phyloP scores from a whole-genome alignment of 768 basidiomycete genomes.

The Amanita jacksonii region DNA sequence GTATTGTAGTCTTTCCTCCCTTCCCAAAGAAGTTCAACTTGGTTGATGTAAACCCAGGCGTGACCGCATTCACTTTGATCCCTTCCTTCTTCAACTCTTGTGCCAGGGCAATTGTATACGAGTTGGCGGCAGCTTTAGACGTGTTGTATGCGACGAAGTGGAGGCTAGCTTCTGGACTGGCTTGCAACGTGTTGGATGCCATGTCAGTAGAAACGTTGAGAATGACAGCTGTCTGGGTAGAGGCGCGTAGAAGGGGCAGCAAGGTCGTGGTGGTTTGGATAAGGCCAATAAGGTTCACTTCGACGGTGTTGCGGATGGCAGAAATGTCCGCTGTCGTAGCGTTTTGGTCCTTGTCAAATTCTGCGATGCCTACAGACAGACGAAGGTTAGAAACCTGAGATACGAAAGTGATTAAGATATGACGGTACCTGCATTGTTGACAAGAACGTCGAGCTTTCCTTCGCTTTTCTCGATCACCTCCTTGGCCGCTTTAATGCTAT shows the following conservation, averaged over 20 bases:
- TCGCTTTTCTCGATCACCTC: background rate
- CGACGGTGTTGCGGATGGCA: slow-evolving; percentile 26
- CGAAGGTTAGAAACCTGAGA: too few species aligned
- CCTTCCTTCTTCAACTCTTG: slow-evolving; percentile 43
- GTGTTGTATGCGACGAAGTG: slow-evolving; percentile 50
- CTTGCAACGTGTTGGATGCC: slow-evolving; percentile 31
- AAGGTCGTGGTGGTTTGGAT: slow-evolving; percentile 33
- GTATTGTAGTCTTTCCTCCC: slow-evolving; percentile 27
- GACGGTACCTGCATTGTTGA: too few species aligned
- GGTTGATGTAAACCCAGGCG: slow-evolving; percentile 47
- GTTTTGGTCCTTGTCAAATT: slow-evolving; percentile 23
- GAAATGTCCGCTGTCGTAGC: slow-evolving; percentile 24
- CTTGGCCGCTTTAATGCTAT: background rate
- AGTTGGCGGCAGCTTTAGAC: slow-evolving; percentile 60
- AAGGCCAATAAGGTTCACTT: slow-evolving; percentile 34
- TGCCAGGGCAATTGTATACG: slow-evolving; percentile 50
- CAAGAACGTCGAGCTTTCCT: background rate
- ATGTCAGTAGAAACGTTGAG: slow-evolving; percentile 34
- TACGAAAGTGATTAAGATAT: too few species aligned
- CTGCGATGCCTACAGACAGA: slow-evolving; percentile 23
- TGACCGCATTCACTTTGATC: slow-evolving; percentile 54
- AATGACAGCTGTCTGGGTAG: slow-evolving; percentile 26
- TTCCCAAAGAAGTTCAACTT: slow-evolving; percentile 29
- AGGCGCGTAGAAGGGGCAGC: slow-evolving; percentile 29
- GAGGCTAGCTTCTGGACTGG: slow-evolving; percentile 18